Base-by-base conservation (phyloP, 2,329 filamentous ascomycete genomes). In the Nemania serpens region DNA sequence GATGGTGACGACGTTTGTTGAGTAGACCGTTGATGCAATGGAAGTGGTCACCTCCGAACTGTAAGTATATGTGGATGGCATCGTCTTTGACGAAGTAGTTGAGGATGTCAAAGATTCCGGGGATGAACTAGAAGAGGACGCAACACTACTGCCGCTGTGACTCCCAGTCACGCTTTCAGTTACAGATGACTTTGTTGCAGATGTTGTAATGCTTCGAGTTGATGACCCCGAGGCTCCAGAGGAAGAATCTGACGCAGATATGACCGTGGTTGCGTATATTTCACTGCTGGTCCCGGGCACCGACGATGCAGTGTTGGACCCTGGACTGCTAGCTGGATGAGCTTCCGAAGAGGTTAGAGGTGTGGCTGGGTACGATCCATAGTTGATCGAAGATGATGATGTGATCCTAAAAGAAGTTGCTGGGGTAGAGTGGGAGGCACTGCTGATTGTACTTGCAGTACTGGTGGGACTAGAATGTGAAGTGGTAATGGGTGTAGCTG, bases 11-110 rank as follows among this genome's bases (percentile, higher is more conserved):
- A 72, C 42, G 41, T 68, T 72, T 2, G 72, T 74, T 15, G 71
- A 71, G 60, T 71, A 74, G 3, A 72, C 70, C 7, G 71, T 74
- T 33, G 71, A 73, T 18, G 71, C 17, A 15, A 64, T 48, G 1
- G 69, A 71, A 13, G 69, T 72, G 0, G 62, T 70, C 34, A 73
- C 66, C 48, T 72, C 68, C 10, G 67, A 70, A 39, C 71, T 74
- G 20, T 67, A 65, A 22, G 65, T 70, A 34, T 73, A 74, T 6
- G 70, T 70, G 7, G 66, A 68, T 18, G 71, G 71, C 63, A 73
- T 66, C 2, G 59, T 63, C 51, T 63, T 47, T 9, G 58, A 55
- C 5, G 65, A 59, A 12, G 53, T 22, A 18, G 46, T 52, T 5
- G 58, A 34, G 15, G 56, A 29, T 20, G 43, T 6, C 11, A 49